A percentile compares a stretch with the other conserved stretches of the same genome.
Conservation (phyloP, 352 stramenopile genomes). For the Phytophthora ramorum region DNA sequence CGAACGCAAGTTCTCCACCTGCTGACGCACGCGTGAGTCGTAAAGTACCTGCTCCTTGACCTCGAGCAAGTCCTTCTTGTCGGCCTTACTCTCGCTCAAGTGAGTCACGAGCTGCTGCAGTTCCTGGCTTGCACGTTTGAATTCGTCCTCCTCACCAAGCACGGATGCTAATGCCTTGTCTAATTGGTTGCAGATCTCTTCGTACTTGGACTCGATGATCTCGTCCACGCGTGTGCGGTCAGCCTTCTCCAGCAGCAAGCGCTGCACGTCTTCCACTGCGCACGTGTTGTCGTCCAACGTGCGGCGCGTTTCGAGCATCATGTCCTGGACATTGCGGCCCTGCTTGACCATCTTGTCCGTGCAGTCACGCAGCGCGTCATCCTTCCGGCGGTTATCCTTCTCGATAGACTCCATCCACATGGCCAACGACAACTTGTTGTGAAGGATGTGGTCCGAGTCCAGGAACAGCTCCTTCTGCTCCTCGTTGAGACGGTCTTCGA, state of each 20-base stretch:
- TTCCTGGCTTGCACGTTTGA: conserved; percentile 86
- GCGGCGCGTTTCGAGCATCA: conserved; percentile 85
- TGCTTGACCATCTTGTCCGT: conserved; percentile 86
- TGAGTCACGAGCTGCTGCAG: conserved; percentile 86
- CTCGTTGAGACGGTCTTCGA: conserved; percentile 85
- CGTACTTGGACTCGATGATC: conserved; percentile 91
- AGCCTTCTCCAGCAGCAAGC: conserved; percentile 78
- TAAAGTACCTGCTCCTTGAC: conserved; percentile 90
- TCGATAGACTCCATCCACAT: conserved; percentile 85
- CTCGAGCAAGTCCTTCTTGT: conserved; percentile 87
- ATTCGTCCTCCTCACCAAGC: conserved; percentile 89
- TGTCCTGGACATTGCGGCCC: conserved; percentile 82
- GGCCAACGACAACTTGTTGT: conserved; percentile 75
- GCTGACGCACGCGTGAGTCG: conserved; percentile 84
- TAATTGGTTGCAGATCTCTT: conserved; percentile 93
- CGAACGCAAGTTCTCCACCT: conserved; percentile 85
- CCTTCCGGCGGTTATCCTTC: conserved; percentile 73
- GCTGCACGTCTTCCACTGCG: conserved; percentile 84
- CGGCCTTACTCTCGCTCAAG: conserved; percentile 81
- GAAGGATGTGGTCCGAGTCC: conserved; percentile 81
- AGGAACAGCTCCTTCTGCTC: conserved; percentile 86
- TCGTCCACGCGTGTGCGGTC: conserved; percentile 87
- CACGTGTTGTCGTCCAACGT: conserved; percentile 88
- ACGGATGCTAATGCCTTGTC: conserved; percentile 88
- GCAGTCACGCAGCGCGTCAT: conserved; percentile 81